Evolutionary conservation across 140 eudicot genomes (phyloP).

Genomic region (Ambrosia hybrid): DNA sequence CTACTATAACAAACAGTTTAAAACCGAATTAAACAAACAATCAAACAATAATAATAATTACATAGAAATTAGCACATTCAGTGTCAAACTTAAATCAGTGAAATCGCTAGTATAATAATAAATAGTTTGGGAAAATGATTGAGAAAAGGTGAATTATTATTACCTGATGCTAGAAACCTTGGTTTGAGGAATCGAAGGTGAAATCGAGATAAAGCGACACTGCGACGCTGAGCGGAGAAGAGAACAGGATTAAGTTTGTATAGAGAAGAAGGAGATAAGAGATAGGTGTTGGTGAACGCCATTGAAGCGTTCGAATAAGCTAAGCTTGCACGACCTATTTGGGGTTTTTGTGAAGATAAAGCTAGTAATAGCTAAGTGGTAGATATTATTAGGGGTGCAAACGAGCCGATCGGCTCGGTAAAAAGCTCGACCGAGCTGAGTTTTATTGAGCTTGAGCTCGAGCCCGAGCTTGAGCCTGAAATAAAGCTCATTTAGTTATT

Average conservation of each 20-base stretch:
- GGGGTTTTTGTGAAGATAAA: constrained; percentile 37
- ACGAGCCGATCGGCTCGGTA: no score
- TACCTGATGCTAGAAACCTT: constrained; percentile 43
- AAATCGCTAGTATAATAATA: no score
- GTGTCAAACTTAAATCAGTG: no score
- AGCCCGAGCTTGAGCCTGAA: no score
- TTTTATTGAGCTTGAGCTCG: no score
- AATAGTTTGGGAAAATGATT: no score
- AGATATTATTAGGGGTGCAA: neutral
- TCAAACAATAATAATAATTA: no score
- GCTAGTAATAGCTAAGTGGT: neutral
- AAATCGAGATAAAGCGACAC: constrained; percentile 16
- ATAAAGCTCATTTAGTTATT: no score
- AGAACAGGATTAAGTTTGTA: constrained; percentile 54
- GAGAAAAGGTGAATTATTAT: neutral
- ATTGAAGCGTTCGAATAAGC: constrained; percentile 29
- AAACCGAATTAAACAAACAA: no score
- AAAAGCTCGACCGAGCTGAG: neutral
- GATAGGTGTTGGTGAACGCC: constrained; percentile 49
- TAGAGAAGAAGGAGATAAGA: constrained; percentile 48
- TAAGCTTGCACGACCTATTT: constrained; percentile 14
- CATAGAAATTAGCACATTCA: no score
- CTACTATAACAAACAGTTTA: no score
- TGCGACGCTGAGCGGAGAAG: constrained; percentile 46
- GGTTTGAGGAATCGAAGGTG: constrained; percentile 38